Conservation (phyloP, 1,284 basidiomycete genomes). For the Pseudozyma sp. region DNA sequence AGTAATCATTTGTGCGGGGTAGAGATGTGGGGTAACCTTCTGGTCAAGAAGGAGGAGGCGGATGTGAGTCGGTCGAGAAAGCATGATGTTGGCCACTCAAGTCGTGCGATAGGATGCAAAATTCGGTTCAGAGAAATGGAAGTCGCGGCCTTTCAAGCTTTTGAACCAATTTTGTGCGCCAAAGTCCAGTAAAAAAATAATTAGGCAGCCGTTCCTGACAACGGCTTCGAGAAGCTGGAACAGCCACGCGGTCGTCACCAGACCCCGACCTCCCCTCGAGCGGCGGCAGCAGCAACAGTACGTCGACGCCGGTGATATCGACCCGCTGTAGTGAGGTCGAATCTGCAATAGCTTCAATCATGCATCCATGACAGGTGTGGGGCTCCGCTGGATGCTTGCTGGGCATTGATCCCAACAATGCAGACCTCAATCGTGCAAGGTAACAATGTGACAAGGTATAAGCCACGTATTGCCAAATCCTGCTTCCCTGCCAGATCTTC, state of each 20-base stretch:
- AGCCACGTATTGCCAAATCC: too few species aligned
- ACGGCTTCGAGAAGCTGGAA: too few species aligned
- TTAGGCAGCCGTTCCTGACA: not conserved
- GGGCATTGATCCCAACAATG: too few species aligned
- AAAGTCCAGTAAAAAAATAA: too few species aligned
- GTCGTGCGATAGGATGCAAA: conserved; percentile 8
- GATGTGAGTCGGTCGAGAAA: conserved; percentile 32
- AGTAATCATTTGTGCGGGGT: not conserved
- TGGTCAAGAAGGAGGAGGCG: too few species aligned
- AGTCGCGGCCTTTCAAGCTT: conserved; percentile 11
- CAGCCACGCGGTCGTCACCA: conserved; percentile 6
- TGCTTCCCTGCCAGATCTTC: too few species aligned
- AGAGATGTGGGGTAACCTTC: conserved; percentile 2
- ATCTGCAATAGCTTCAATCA: too few species aligned
- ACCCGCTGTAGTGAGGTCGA: too few species aligned
- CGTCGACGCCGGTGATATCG: too few species aligned
- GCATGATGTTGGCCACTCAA: not conserved
- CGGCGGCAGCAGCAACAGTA: too few species aligned
- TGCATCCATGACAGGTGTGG: conserved; percentile 1
- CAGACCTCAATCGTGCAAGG: too few species aligned
- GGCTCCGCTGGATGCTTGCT: conserved; percentile 10
- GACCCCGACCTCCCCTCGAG: not conserved
- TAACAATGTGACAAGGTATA: too few species aligned
- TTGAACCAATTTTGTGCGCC: not conserved
- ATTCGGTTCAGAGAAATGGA: conserved; percentile 11